phyloP scores from a whole-genome alignment of 345 rosid species.

The Salix suchowensis region DNA sequence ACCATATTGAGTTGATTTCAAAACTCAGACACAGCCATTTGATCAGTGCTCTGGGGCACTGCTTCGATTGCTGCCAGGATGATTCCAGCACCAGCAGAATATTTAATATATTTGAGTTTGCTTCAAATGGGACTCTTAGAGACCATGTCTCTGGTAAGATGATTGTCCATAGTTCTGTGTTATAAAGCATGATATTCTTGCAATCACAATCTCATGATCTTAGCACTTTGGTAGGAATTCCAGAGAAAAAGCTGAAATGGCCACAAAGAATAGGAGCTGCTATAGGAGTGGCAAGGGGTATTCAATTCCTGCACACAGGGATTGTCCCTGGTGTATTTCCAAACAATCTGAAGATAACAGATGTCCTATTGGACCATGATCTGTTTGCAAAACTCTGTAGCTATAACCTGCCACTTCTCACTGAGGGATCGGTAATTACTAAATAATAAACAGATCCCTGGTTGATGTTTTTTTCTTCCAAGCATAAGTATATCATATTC shows the following conservation, averaged over 20 bases:
- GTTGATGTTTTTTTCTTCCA: not conserved
- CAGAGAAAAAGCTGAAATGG: slow-evolving; percentile 37
- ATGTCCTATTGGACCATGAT: slow-evolving; percentile 44
- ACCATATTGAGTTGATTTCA: slow-evolving; percentile 46
- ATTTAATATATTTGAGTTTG: slow-evolving; percentile 46
- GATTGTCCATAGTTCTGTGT: not conserved
- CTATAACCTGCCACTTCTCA: slow-evolving; percentile 43
- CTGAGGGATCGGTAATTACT: slow-evolving; percentile 30
- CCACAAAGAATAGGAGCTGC: slow-evolving; percentile 43
- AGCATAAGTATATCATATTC: not conserved
- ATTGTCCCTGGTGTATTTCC: slow-evolving; percentile 48
- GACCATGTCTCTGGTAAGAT: slow-evolving; percentile 32
- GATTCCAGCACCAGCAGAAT: slow-evolving; percentile 37
- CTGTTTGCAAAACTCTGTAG: slow-evolving; percentile 44
- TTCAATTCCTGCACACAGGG: slow-evolving; percentile 61
- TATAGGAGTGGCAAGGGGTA: slow-evolving; percentile 45
- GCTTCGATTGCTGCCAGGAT: slow-evolving; percentile 37
- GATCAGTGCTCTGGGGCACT: slow-evolving; percentile 63
- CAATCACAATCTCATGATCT: not conserved
- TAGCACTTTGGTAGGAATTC: slow-evolving; percentile 7
- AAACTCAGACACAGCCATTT: slow-evolving; percentile 54
- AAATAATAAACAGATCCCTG: not conserved
- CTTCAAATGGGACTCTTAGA: slow-evolving; percentile 42
- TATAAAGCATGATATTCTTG: not conserved
- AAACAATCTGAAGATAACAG: slow-evolving; percentile 50